These are phyloP conservation scores for Verticillium albo-atrum DNA, from an alignment of 2,329 filamentous ascomycete species.

Conservation along the genomic window DNA sequence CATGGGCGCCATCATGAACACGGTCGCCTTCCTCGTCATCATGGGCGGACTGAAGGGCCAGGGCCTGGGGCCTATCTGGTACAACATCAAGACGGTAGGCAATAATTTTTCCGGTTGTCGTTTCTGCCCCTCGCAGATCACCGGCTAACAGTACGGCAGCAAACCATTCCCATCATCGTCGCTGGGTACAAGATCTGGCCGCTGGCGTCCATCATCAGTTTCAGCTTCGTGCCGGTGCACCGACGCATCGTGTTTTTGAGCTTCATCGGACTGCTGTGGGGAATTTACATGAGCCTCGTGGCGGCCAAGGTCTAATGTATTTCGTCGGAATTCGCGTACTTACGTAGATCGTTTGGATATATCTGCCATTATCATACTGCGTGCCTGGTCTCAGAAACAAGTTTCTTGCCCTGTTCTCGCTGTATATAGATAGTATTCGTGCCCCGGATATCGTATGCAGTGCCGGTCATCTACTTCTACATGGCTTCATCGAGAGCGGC, in stretches of 20 bases:
- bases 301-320: conserved; percentile 34
- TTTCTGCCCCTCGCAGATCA: background rate
- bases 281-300: conserved; percentile 46
- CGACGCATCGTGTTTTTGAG: conserved; percentile 44
- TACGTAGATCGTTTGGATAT: too few relatives aligned
- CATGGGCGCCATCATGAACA: conserved; percentile 41
- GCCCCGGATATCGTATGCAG: too few relatives aligned
- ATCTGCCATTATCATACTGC: too few relatives aligned
- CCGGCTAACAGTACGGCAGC: conserved; percentile 17
- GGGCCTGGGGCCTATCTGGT: conserved; percentile 24
- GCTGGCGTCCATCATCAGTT: conserved; percentile 45
- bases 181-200: conserved; percentile 50
- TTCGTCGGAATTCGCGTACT: too few relatives aligned
- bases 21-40: conserved; percentile 38
- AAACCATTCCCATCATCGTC: conserved; percentile 43
- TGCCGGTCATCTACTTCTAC: too few relatives aligned
- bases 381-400: too few relatives aligned
- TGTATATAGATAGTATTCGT: too few relatives aligned
- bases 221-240: conserved; percentile 44
- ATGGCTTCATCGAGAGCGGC: too few relatives aligned
- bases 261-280: conserved; percentile 44
- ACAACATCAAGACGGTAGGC: conserved; percentile 31
- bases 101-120: background rate
- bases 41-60: conserved; percentile 43
- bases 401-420: too few relatives aligned